These are phyloP conservation scores for Sungouiella blattae DNA, from an alignment of 805 yeast genomes.

Conservation along the genomic window DNA sequence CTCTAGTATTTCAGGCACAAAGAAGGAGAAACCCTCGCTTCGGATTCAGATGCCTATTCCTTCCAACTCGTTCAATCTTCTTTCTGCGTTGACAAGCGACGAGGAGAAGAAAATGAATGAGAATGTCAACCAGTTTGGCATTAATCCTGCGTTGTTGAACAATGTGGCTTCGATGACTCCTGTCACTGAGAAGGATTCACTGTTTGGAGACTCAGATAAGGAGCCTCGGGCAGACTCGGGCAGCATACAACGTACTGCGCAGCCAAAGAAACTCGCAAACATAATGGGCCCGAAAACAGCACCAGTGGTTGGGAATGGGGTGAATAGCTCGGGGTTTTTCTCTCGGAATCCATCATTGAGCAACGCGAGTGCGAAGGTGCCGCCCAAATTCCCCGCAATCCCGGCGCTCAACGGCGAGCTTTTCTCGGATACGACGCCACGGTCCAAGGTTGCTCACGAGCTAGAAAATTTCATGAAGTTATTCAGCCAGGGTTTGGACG, in stretches of 20 bases:
- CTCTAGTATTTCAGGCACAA: slow-evolving; percentile 5
- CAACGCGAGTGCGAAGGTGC: not conserved
- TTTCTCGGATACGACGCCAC: slow-evolving; percentile 36
- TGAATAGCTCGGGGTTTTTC: not conserved
- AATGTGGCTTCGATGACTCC: slow-evolving; percentile 75
- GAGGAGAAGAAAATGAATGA: slow-evolving; percentile 24
- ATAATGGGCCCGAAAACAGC: slow-evolving; percentile 4
- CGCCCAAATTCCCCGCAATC: slow-evolving; percentile 31
- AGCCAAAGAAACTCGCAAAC: slow-evolving; percentile 1
- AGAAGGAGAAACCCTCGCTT: slow-evolving; percentile 51
- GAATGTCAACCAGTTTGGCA: slow-evolving; percentile 65
- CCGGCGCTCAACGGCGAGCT: slow-evolving; percentile 36
- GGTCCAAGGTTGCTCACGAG: slow-evolving; percentile 31
- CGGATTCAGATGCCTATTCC: slow-evolving; percentile 78
- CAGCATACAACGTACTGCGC: too few species aligned
- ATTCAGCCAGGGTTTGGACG: slow-evolving; percentile 40
- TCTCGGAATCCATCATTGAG: not conserved
- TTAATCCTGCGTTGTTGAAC: slow-evolving; percentile 49
- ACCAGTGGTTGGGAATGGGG: not conserved
- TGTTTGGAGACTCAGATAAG: slow-evolving; percentile 9
- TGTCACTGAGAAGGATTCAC: slow-evolving; percentile 54
- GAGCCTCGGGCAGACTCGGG: not conserved
- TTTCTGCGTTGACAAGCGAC: slow-evolving; percentile 38
- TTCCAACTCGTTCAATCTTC: slow-evolving; percentile 31
- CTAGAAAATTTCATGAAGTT: slow-evolving; percentile 36